These are phyloP conservation scores for Trametes cinnabarina DNA, from an alignment of 768 basidiomycete species.

Conservation along the genomic window DNA sequence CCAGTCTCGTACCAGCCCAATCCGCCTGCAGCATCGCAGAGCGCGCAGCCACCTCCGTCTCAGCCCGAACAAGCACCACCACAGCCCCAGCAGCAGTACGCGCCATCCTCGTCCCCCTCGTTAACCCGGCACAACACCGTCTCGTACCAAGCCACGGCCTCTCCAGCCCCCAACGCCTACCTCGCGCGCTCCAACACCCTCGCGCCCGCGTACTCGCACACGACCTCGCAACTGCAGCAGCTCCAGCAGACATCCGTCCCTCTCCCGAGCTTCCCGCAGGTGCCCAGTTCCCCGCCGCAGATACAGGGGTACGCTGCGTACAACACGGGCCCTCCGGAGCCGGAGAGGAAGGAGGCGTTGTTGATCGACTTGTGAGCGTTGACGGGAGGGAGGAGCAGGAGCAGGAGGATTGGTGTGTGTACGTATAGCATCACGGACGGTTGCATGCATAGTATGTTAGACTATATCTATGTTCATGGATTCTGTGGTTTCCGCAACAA, in stretches of 20 bases:
- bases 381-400: neutral
- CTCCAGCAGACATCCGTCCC: conserved; percentile 26
- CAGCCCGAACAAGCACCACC: conserved; percentile 26
- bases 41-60: conserved; percentile 17
- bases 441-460: conserved; percentile 9
- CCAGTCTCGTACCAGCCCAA: conserved; percentile 18
- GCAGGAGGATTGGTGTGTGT: neutral
- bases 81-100: conserved; percentile 25
- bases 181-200: conserved; percentile 31
- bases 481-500: conserved; percentile 7
- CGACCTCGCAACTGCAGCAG: conserved; percentile 31
- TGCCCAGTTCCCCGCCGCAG: conserved; percentile 59
- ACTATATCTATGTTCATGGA: conserved; percentile 8
- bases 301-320: conserved; percentile 43
- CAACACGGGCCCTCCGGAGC: conserved; percentile 47
- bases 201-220: conserved; percentile 18
- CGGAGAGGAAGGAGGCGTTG: conserved; percentile 62
- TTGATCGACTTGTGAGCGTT: conserved; percentile 41
- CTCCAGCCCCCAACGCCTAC: conserved; percentile 20
- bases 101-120: conserved; percentile 13
- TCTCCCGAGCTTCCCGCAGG: conserved; percentile 64
- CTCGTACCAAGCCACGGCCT: conserved; percentile 24
- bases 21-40: conserved; percentile 17
- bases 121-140: conserved; percentile 28
- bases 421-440: conserved; percentile 6